Evolutionary conservation across 2,329 filamentous ascomycete species (phyloP).

Genomic region (Acrodontium crateriforme): DNA sequence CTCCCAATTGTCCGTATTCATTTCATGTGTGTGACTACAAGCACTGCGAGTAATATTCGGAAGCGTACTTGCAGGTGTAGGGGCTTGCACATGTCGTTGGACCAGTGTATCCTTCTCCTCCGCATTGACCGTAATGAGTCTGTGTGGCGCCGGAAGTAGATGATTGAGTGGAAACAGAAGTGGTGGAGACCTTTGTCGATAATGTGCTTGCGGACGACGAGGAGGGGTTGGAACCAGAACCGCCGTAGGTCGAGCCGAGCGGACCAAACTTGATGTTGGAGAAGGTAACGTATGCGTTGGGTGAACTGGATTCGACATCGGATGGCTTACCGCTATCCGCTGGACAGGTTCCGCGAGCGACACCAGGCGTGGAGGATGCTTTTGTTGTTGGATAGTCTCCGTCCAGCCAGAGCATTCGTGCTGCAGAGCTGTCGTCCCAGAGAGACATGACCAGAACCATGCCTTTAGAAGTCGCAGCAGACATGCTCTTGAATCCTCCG

Average conservation of each 20-base stretch:
- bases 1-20: too few species aligned
- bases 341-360: constrained; percentile 40
- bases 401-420: constrained; percentile 66
- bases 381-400: constrained; percentile 13
- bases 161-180: too few species aligned
- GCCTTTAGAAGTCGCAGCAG: constrained; percentile 38
- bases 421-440: constrained; percentile 53
- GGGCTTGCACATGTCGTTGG: constrained; percentile 11
- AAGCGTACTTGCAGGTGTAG: constrained; percentile 9
- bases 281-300: constrained; percentile 39
- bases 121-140: too few species aligned
- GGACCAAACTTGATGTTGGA: constrained; percentile 48
- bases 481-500: constrained; percentile 44
- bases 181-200: too few species aligned
- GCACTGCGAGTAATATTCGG: constrained; percentile 15
- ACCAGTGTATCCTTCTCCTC: constrained; percentile 11
- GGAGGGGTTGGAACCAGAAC: background rate
- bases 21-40: too few species aligned
- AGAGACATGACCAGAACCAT: constrained; percentile 53
- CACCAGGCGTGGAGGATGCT: constrained; percentile 18
- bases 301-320: constrained; percentile 33
- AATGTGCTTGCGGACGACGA: too few species aligned
- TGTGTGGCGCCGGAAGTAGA: too few species aligned
- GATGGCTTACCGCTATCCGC: constrained; percentile 39
- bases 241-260: constrained; percentile 38